These are phyloP conservation scores for Trametes cinnabarina DNA, from an alignment of 768 basidiomycete species.

Conservation along the genomic window DNA sequence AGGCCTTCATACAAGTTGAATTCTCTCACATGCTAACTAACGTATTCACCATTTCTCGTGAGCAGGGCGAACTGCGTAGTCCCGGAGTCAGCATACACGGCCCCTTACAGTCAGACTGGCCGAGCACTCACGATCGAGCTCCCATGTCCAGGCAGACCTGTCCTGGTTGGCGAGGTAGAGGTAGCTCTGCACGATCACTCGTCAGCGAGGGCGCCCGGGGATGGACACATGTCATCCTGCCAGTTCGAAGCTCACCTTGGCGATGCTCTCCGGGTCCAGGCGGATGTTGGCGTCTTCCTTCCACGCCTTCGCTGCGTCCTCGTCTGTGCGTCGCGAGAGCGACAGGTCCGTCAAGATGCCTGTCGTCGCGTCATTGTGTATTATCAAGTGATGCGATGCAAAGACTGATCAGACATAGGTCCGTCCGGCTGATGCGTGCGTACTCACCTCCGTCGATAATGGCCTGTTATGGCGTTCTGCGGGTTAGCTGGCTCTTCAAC, in stretches of 20 bases:
- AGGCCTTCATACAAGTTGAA: too few species aligned
- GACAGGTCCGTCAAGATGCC: slow-evolving; percentile 41
- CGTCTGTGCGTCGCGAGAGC: slow-evolving; percentile 22
- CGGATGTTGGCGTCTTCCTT: slow-evolving; percentile 44
- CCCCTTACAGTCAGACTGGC: background rate
- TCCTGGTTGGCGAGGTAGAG: slow-evolving; percentile 67
- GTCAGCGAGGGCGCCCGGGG: background rate
- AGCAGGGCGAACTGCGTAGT: slow-evolving; percentile 45
- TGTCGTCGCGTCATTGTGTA: background rate
- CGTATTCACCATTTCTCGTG: slow-evolving; percentile 51
- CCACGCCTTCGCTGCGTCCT: slow-evolving; percentile 33
- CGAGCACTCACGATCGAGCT: slow-evolving; percentile 62
- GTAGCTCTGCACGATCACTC: slow-evolving; percentile 48
- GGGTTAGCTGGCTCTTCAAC: background rate
- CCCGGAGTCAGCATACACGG: background rate
- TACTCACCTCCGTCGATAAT: slow-evolving; percentile 65
- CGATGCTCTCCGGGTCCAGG: slow-evolving; percentile 67
- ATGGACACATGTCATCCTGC: background rate
- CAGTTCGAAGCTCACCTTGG: slow-evolving; percentile 43
- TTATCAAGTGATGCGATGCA: background rate
- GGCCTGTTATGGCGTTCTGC: slow-evolving; percentile 37
- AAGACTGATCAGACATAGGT: background rate
- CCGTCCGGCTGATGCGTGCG: background rate
- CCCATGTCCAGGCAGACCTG: slow-evolving; percentile 75
- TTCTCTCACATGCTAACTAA: too few species aligned